Conservation (phyloP, 768 basidiomycete species). For the Candolleomyces efflorescens region DNA sequence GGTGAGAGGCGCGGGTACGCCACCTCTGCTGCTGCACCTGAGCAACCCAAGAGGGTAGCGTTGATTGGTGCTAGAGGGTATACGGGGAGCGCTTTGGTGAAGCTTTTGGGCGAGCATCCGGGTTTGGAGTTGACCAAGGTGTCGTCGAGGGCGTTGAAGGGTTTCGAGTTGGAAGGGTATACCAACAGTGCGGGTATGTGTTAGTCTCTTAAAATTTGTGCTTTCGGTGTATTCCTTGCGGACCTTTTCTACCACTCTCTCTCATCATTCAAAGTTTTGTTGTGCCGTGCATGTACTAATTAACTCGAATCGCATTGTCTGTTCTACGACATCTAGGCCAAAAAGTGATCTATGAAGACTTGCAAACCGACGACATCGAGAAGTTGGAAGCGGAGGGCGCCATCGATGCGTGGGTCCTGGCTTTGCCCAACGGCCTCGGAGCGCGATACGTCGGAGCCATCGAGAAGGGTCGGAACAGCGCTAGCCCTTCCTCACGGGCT, state of each 20-base stretch:
- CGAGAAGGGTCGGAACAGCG: constrained; percentile 49
- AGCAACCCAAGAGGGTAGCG: constrained; percentile 73
- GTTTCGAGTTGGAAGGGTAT: constrained; percentile 75
- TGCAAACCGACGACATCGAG: constrained; percentile 75
- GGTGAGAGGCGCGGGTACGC: neutral
- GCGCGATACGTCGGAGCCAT: constrained; percentile 97
- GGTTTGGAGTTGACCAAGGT: constrained; percentile 89
- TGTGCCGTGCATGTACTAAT: neutral
- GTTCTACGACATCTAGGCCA: neutral
- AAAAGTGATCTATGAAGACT: constrained; percentile 69
- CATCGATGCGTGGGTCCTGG: constrained; percentile 99
- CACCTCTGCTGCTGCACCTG: no score
- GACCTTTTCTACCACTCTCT: no score
- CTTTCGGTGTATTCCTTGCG: no score
- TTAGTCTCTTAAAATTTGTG: neutral
- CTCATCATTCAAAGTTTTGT: neutral
- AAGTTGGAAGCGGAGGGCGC: constrained; percentile 84
- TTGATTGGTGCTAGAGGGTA: constrained; percentile 95
- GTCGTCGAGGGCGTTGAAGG: constrained; percentile 92
- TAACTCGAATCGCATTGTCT: constrained; percentile 1
- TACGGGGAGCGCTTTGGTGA: constrained; percentile 90
- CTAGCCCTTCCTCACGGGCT: neutral
- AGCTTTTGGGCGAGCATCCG: constrained; percentile 85
- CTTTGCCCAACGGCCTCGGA: constrained; percentile 94
- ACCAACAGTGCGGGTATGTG: constrained; percentile 28